Conservation (phyloP, 73 alveolate genomes). For the Paramecium caudatum region DNA sequence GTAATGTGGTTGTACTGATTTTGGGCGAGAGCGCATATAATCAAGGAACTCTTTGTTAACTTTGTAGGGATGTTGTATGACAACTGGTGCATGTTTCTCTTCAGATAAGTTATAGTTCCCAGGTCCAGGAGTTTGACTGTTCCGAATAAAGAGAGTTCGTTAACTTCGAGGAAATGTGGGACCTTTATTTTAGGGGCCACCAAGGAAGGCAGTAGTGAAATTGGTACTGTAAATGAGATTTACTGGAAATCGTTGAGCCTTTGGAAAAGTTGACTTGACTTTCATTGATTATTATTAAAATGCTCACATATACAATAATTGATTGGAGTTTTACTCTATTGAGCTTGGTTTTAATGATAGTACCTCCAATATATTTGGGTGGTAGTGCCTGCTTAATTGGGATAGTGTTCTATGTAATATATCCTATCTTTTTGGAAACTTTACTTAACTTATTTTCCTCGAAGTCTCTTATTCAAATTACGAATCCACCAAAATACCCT, state of each 20-base stretch:
- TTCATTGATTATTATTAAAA: conserved; percentile 31
- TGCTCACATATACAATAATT: conserved; percentile 7
- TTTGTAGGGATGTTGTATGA: background rate
- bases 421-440: conserved; percentile 72
- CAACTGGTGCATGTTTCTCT: background rate
- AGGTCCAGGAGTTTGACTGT: conserved; percentile 28
- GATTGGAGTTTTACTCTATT: conserved; percentile 17
- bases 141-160: background rate
- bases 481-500: conserved; percentile 61
- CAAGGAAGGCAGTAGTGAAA: too few species aligned
- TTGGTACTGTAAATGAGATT: too few species aligned
- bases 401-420: conserved; percentile 11
- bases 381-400: conserved; percentile 43
- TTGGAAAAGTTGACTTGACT: conserved; percentile 3
- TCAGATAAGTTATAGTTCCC: background rate
- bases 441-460: background rate
- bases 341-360: background rate
- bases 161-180: background rate
- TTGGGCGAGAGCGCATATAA: background rate
- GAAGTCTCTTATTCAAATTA: background rate
- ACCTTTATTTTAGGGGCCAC: too few species aligned
- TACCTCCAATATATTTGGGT: background rate
- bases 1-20: background rate
- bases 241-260: conserved; percentile 4
- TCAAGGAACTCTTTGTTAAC: conserved; percentile 14